Base-by-base conservation (phyloP, 768 basidiomycete species). In the Filobasidium floriforme region DNA sequence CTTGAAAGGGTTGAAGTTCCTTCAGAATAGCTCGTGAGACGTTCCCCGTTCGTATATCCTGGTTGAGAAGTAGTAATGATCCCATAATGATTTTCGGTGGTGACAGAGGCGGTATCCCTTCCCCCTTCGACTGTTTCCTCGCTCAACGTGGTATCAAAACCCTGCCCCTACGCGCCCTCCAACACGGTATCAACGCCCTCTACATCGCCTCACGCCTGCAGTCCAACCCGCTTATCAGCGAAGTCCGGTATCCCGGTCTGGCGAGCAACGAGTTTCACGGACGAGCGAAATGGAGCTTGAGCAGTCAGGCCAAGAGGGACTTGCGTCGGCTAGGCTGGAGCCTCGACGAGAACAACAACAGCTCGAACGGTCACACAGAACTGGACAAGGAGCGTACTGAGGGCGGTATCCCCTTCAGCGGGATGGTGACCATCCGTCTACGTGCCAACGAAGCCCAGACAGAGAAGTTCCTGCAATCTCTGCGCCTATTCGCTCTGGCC, bases 141-240 rank as follows among this genome's bases (percentile, higher is more conserved):
- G 88, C 88, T 6, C 88, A 90, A 77, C 85, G 93, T 18, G 92
- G 92, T 7, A 84, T 87, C 66, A 97, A 97, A 82, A 98, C 94
- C 11, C 85, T 98, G 1, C 85, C 88, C 63, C 81, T 98, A 3
- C 85, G 94, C 26, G 89, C 92, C 86, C 85, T 88, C 66, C 84
- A 87, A 28, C 92, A 96, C 70, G 93, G 92, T 1, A 68, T 83
- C 49, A 94, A 91, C 71, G 93, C 90, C 7, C 81, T 98, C 1
- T 80, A 80, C 9, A 82, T 97, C 41, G 91, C 92, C 0, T 80
- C 81, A 12, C 84, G 81, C 10, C 82, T 98, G 3, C 75, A 71
- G 4, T 0, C 83, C 78, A 24, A 83, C 82, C 10, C 73, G 1
- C 82, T 83, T 26, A 89, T 96, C n/a, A 84, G 86, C 70, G 82